Evolutionary conservation across 129 eudicot genomes (phyloP).

Genomic region (Kitagawia praeruptora): DNA sequence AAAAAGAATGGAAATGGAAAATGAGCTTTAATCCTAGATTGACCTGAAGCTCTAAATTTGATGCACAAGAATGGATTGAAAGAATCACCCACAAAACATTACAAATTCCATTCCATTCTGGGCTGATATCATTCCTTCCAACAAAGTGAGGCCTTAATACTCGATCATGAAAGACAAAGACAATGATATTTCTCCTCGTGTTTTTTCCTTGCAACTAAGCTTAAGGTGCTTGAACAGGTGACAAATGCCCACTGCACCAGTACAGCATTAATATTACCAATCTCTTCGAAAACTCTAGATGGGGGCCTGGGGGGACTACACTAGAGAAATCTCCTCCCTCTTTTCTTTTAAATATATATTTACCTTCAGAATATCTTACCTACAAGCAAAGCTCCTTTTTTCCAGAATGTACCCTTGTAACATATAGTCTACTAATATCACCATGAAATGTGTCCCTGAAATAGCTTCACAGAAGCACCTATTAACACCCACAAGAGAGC

Average conservation of each 20-base stretch:
- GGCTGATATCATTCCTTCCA: background rate
- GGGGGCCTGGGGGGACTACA: background rate
- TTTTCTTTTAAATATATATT: background rate
- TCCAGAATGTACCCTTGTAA: background rate
- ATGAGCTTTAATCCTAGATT: background rate
- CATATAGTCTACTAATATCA: slow-evolving; percentile 6
- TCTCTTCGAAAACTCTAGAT: background rate
- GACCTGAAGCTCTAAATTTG: background rate
- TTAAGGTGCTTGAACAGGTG: background rate
- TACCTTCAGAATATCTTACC: background rate
- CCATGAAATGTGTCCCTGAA: slow-evolving; percentile 17
- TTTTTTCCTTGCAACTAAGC: background rate
- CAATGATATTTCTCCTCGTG: background rate
- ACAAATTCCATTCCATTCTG: background rate
- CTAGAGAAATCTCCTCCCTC: background rate
- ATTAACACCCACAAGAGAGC: slow-evolving; percentile 51
- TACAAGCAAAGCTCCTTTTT: background rate
- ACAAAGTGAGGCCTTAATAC: background rate
- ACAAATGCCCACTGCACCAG: background rate
- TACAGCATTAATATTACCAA: background rate
- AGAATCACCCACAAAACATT: background rate
- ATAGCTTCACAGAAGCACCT: slow-evolving; percentile 27
- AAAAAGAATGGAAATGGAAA: background rate
- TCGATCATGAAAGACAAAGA: background rate
- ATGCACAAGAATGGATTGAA: background rate